Percentiles rank a stretch among this genome's conserved stretches.
Conservation (phyloP, 2,329 filamentous ascomycete genomes). For the Calonectria crousiana region DNA sequence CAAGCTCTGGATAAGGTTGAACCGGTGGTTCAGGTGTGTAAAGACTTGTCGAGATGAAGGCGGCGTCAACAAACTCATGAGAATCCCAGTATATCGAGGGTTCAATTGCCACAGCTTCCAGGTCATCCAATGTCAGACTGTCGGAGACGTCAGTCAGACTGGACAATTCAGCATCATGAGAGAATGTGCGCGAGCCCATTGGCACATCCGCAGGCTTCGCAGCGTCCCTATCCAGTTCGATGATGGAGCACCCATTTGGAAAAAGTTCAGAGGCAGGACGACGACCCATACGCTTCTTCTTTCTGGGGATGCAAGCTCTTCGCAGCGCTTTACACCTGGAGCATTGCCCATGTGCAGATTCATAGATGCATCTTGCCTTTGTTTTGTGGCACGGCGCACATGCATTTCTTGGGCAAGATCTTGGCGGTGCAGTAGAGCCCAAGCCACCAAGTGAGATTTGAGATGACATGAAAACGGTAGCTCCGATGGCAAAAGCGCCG, state of each 20-base stretch:
- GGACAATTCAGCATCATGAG: background rate
- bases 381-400: constrained; percentile 3
- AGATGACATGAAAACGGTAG: background rate
- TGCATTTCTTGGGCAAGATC: background rate
- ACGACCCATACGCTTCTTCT: constrained; percentile 1
- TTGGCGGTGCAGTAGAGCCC: background rate
- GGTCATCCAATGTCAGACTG: background rate
- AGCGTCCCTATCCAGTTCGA: background rate
- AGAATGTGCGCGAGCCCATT: background rate
- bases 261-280: background rate
- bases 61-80: background rate
- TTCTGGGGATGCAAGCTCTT: background rate
- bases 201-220: too few species aligned
- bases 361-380: background rate
- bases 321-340: background rate
- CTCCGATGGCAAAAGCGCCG: background rate
- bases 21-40: background rate
- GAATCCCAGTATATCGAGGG: background rate
- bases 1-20: background rate
- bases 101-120: background rate
- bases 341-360: background rate
- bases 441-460: background rate
- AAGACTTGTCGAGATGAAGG: background rate
- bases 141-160: background rate
- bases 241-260: background rate